These are phyloP conservation scores for Aspergillus unguis DNA, from an alignment of 2,329 filamentous ascomycete species.

Conservation along the genomic window DNA sequence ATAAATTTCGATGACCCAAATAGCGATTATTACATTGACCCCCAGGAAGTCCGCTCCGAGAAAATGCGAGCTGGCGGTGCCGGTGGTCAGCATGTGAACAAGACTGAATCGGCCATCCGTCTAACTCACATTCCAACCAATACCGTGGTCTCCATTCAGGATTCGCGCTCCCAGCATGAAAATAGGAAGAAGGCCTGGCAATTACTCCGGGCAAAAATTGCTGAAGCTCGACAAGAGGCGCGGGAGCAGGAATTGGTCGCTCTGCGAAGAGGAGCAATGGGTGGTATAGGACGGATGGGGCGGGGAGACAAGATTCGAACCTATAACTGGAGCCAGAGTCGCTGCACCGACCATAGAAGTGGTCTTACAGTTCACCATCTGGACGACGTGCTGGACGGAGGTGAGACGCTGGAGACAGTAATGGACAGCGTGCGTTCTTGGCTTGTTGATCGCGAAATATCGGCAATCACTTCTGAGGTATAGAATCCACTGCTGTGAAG, in stretches of 20 bases:
- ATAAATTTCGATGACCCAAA: conserved; percentile 74
- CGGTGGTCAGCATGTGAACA: conserved; percentile 97
- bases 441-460: conserved; percentile 71
- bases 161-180: conserved; percentile 81
- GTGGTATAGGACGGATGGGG: conserved; percentile 73
- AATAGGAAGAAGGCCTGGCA: conserved; percentile 88
- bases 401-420: conserved; percentile 67
- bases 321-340: conserved; percentile 75
- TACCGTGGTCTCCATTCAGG: conserved; percentile 86
- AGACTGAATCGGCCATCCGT: conserved; percentile 91
- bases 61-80: conserved; percentile 90
- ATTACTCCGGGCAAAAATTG: conserved; percentile 75
- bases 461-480: conserved; percentile 64
- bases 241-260: conserved; percentile 75
- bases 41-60: conserved; percentile 76
- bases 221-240: conserved; percentile 73
- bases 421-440: conserved; percentile 76
- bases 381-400: conserved; percentile 73
- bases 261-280: conserved; percentile 73
- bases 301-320: conserved; percentile 91
- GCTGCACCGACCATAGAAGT: conserved; percentile 85
- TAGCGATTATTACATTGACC: conserved; percentile 87
- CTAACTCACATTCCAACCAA: conserved; percentile 87
- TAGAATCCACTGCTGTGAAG: conserved; percentile 31
- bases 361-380: conserved; percentile 76